Conservation (phyloP, 352 stramenopile species). For the Phytophthora palmivora region DNA sequence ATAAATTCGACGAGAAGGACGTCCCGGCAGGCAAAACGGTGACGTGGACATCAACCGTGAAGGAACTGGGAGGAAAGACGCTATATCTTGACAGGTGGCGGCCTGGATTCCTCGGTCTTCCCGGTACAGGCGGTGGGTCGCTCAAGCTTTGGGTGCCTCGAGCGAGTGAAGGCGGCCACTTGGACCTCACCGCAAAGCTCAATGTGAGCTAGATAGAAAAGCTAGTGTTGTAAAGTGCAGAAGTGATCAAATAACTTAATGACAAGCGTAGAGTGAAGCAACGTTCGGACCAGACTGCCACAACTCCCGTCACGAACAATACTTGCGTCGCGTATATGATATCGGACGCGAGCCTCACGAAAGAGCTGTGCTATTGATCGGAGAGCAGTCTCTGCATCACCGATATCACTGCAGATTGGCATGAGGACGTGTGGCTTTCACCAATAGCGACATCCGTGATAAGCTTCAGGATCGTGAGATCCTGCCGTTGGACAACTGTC, state of each 20-base stretch:
- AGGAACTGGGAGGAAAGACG: slow-evolving; percentile 32
- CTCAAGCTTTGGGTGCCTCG: slow-evolving; percentile 38
- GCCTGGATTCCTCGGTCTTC: slow-evolving; percentile 34
- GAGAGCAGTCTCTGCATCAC: slow-evolving; percentile 13
- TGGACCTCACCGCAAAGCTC: slow-evolving; percentile 28
- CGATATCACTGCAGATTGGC: slow-evolving; percentile 27
- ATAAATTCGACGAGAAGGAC: slow-evolving; percentile 51
- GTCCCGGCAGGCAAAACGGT: slow-evolving; percentile 38
- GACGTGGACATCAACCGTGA: slow-evolving; percentile 34
- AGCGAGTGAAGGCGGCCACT: slow-evolving; percentile 34
- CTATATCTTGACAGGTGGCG: slow-evolving; percentile 40
- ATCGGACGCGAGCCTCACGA: slow-evolving; percentile 6
- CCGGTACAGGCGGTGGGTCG: slow-evolving; percentile 35
- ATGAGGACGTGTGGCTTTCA: slow-evolving; percentile 27
- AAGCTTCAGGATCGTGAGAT: slow-evolving; percentile 25
- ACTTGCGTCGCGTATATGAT: neutral
- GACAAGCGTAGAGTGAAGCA: slow-evolving; percentile 9
- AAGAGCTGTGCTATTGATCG: slow-evolving; percentile 9
- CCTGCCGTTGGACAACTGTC: slow-evolving; percentile 8
- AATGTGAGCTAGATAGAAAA: slow-evolving; percentile 37
- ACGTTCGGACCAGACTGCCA: neutral
- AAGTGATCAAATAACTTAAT: slow-evolving; percentile 33
- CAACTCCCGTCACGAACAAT: no score
- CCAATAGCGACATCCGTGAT: slow-evolving; percentile 31
- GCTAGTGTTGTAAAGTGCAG: slow-evolving; percentile 26